Base-by-base conservation (phyloP, 2,329 filamentous ascomycete genomes). In the Arachnopeziza araneosa region DNA sequence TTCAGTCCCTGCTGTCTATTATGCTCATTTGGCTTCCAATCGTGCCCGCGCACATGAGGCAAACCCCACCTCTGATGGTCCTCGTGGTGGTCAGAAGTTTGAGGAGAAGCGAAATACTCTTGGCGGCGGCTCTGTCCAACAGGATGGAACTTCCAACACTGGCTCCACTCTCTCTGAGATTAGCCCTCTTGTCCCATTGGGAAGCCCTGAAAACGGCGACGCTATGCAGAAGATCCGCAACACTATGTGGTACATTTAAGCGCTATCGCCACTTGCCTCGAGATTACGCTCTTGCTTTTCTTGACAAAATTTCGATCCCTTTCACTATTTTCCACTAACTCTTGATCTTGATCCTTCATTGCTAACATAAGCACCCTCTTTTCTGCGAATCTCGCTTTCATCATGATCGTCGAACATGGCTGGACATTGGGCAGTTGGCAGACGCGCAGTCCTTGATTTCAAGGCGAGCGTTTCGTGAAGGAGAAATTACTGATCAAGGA, bases 11-110 rank as follows among this genome's bases (percentile, higher is more conserved):
- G 92, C 95, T 0, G 88, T 98, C 0, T 99, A 99, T 80, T 99
- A 99, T 68, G 92, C 96, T 0, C 95, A 99, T 75, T 76, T 99
- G 64, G 92, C 93, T 36, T 88, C 91, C 9, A 85, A 86, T 60
- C 90, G 95, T 55, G 91, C 90, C 22, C 86, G 86, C 57, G 79
- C 86, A 2, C 95, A 99, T 65, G 87, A 93, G 69, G 73, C 79
- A 60, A 66, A 77, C 2, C 70, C 76, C 0, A 71, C 77, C 0
- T 80, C 78, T 19, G 75, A 73, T 63, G 75, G 81, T 69, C 71
- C 77, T 72, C 66, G 74, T 56, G 66, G 73, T 56, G 76, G 77
- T 12, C 73, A 77, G 51, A 79, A 80, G 67, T 78, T 69, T 32
- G 65, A 70, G 24, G 72, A 74, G 9, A 66, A 68, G 52, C 66